Base-by-base conservation (phyloP, 345 rosid genomes). In the Rubroshorea leprosula region DNA sequence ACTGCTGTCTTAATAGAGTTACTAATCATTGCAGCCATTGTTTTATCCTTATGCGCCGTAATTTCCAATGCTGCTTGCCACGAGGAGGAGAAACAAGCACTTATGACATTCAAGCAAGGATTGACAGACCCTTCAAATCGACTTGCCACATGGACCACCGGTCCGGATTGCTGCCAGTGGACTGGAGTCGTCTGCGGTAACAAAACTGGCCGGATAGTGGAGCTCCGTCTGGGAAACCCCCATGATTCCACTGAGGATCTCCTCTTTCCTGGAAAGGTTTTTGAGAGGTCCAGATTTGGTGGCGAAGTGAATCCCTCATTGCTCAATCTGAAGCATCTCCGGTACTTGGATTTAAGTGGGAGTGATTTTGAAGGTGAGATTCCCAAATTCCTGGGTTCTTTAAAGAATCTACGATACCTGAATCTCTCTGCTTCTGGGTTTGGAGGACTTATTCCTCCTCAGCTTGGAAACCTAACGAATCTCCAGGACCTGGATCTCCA, bases 401-500 rank as follows among this genome's bases (percentile, higher is more conserved):
- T 41, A 57, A 50, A 19, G 45, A 27, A 10, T 12, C 22, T 66
- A 23, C 58, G 54, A 48, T 54, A 20, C 49, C 71, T 75, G 9
- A 46, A 68, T 39, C 73, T 75, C 31, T 58, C 62, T 19, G 10
- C 3, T 2, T 16, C 65, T 5, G 51, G 58, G n/a, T 76, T 72
- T 35, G 35, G 9, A 0, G 77, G 72, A 18, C n/a, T 12, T 46
- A 45, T 76, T 55, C 69, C 68, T 38, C 23, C 23, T n/a, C 60
- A 63, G 43, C 57, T 66, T 1, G 75, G 70, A 12, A 72, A 72
- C 17, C 69, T 72, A 17, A 54, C 77, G 0, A 55, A 60, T 49
- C 29, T 72, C 31, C 67, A 51, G 6, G 50, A 38, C 21, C 70
- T 66, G 21, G 57, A 69, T 17, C 59, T 72, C 14, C 1, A 44